These are phyloP conservation scores for Coemansia sp. DNA, from an alignment of 192 early-diverging fungal species.

Conservation along the genomic window DNA sequence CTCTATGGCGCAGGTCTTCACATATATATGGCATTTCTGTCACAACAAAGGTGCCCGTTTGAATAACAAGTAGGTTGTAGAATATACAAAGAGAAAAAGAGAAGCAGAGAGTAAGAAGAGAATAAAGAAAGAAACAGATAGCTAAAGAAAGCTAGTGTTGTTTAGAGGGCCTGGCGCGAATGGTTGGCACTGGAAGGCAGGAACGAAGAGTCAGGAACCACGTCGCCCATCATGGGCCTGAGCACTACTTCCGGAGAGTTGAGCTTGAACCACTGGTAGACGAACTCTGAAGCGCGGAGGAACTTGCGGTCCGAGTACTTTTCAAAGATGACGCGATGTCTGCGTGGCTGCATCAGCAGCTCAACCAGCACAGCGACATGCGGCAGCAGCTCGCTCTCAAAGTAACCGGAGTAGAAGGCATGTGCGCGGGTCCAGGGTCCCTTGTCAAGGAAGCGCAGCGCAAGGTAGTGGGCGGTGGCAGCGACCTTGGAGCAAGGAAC, in stretches of 20 bases:
- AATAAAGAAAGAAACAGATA: not conserved
- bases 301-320: constrained; percentile 52
- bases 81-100: constrained; percentile 3
- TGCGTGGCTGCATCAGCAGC: constrained; percentile 48
- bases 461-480: constrained; percentile 49
- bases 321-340: constrained; percentile 43
- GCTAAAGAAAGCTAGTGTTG: not conserved
- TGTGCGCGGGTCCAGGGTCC: constrained; percentile 58
- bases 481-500: constrained; percentile 54
- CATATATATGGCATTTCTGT: too few relatives aligned
- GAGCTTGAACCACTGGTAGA: constrained; percentile 30
- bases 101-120: not conserved
- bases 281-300: constrained; percentile 44
- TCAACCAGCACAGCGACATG: constrained; percentile 55
- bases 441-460: constrained; percentile 45
- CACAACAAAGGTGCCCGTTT: not conserved
- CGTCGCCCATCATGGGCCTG: constrained; percentile 7
- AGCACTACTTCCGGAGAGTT: constrained; percentile 14
- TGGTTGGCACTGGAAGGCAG: not conserved
- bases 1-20: too few relatives aligned
- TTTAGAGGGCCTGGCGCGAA: not conserved
- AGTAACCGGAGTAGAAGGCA: constrained; percentile 68
- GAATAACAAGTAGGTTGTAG: not conserved
- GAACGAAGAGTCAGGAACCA: not conserved
- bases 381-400: constrained; percentile 57